Evolutionary conservation across 129 eudicot species (phyloP), one percentile per base, ranked within the genome.

Genomic region (Calendula officinalis): DNA sequence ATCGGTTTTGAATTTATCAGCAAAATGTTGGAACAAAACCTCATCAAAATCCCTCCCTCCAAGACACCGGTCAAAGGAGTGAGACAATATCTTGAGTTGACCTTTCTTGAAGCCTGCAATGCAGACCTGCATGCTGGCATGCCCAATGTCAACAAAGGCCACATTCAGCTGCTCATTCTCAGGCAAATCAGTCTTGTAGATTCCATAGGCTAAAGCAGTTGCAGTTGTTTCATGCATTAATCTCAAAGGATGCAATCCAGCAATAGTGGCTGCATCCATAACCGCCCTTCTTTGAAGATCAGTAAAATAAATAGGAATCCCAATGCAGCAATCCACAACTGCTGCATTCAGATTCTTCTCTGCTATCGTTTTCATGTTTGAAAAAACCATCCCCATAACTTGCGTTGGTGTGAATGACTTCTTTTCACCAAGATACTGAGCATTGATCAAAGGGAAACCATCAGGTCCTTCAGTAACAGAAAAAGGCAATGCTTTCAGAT

Each of bases 1-100:
- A 38, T 84, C 95, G 0, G 69, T 79, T 64, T 79, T 81, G 48
- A 84, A 83, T 45, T 87, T 87, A 8, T 74, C 90, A 76, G 90
- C 91, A 67, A 87, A 87, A 62, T 81, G 73, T 56, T 83, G 81
- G 77, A 87, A 84, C 15, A 87, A 73, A 43, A 57, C 90, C 54
- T 86, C 90, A 42, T 86, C 95, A 52, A 87, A 87, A 42, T 87
- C 95, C 52, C 91, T 82, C 9, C 96, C 96, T 49, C 96, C 96
- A 2, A 84, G 70, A 12, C 76, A 76, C 16, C 81, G 72, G 56
- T 88, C 96, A 66, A 81, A 88, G 16, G 96, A 74, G 63, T 88
- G 96, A 15, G 91, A 76, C 64, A 88, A 63, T 49, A 88, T 80
- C 70, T 88, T 88, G 62, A 88, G 49, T 17, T 88, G 91, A 11